A percentile compares a stretch with the other conserved stretches of the same genome.
Conservation (phyloP, 495 filamentous ascomycete species). For the Hypomontagnella submonticulosa region DNA sequence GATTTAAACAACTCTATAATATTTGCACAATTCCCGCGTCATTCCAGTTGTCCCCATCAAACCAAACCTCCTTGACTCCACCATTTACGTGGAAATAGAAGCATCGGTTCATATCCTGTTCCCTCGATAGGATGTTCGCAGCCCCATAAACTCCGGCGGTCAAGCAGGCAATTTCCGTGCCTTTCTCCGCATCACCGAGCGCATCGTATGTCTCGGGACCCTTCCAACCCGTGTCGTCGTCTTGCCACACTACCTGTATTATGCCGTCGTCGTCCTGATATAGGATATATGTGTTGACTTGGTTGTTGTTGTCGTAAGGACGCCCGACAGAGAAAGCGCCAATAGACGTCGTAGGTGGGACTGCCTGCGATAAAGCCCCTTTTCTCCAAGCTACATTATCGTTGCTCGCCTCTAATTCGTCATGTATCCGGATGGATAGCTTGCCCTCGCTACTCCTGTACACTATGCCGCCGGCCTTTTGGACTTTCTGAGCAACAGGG, state of each 20-base stretch:
- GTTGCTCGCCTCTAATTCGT: constrained; percentile 22
- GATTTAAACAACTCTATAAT: neutral
- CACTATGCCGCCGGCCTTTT: constrained; percentile 26
- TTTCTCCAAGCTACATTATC: constrained; percentile 32
- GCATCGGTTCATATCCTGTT: constrained; percentile 39
- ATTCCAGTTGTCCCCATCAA: constrained; percentile 25
- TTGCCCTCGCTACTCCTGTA: constrained; percentile 31
- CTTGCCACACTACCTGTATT: constrained; percentile 37
- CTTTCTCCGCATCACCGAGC: constrained; percentile 17
- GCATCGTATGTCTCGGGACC: constrained; percentile 34
- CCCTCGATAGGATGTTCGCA: constrained; percentile 17
- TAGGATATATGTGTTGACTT: constrained; percentile 38
- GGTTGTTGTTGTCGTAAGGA: constrained; percentile 34
- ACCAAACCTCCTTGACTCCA: constrained; percentile 39
- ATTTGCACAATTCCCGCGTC: constrained; percentile 24
- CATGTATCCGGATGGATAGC: constrained; percentile 30
- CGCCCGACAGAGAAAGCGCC: constrained; percentile 35
- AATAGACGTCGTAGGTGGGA: constrained; percentile 22
- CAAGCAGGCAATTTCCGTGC: constrained; percentile 29
- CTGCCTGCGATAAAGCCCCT: constrained; percentile 33
- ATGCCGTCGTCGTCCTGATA: constrained; percentile 26
- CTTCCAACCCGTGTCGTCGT: constrained; percentile 33
- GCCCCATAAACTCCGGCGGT: constrained; percentile 17
- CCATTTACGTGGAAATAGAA: constrained; percentile 15
- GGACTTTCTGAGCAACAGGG: constrained; percentile 18